Evolutionary conservation across 139 green algal species (phyloP), one percentile per base, ranked within the genome.

Genomic region (Volvox reticuliferus): DNA sequence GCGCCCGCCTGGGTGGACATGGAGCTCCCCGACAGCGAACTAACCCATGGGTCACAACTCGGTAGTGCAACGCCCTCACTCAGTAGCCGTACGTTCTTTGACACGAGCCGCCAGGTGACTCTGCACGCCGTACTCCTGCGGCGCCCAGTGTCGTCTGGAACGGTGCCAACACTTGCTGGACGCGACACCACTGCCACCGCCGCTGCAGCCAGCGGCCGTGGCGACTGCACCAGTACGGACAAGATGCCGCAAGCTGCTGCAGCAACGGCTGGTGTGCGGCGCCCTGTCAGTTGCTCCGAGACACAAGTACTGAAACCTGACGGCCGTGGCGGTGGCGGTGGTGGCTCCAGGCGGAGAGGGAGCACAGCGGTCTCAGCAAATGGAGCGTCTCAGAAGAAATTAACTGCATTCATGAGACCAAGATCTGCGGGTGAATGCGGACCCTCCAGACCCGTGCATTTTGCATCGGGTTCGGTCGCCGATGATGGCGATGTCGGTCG

Each of bases 1-100:
- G 95, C 93, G 33, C 97, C 97, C 17, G 94, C 97, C 35, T 97
- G 79, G 86, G 76, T 93, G 1, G 82, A 95, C 19, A 50, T 96
- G 73, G 62, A 36, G 33, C 77, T 91, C 35, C 86, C 86, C 0
- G 50, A 90, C 9, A 6, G 35, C 30, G 36, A 90, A 32, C 30
- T 61, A 77, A 63, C 62, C 50, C 93, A 87, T 21, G 87, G 79
- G 20, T 36, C 63, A 1, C 22, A 33, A 20, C 24, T 44, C 78
- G 78, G 75, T 30, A 22, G 68, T 76, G 36, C 77, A 19, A 33
- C 65, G 24, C 79, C 35, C 63, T 35, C 62, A 24, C 35, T 79
- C 20, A 78, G 75, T n/a, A 83, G 44, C 77, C 63, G 79, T 80
- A 77, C 50, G 71, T 80, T 88, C 33, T 82, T 79, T 24, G 93